phyloP scores from a whole-genome alignment of 2,329 filamentous ascomycete species.

The Incumbomyces lentus region DNA sequence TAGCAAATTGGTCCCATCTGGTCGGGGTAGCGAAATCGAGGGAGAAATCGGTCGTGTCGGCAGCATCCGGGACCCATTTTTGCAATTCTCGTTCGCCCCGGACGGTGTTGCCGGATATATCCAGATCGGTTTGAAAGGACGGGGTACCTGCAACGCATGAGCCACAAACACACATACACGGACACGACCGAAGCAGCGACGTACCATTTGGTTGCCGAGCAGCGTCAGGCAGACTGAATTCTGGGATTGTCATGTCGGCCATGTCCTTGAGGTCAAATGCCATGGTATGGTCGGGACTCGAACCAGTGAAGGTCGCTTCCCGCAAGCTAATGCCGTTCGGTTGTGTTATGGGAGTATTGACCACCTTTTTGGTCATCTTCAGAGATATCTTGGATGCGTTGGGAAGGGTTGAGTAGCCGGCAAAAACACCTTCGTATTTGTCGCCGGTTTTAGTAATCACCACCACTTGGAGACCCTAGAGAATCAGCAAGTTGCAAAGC shows the following conservation, averaged over 20 bases:
- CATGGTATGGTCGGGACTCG: slow-evolving; percentile 42
- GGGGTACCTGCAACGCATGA: slow-evolving; percentile 44
- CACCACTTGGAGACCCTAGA: slow-evolving; percentile 44
- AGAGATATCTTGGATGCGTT: slow-evolving; percentile 46
- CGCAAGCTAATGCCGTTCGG: slow-evolving; percentile 34
- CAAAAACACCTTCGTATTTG: slow-evolving; percentile 51
- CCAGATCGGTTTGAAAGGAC: slow-evolving; percentile 74
- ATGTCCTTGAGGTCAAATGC: slow-evolving; percentile 53
- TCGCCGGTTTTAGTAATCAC: slow-evolving; percentile 52
- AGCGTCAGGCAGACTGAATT: slow-evolving; percentile 44
- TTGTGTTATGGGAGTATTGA: slow-evolving; percentile 27
- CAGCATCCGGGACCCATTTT: slow-evolving; percentile 63
- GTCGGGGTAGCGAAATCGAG: slow-evolving; percentile 51
- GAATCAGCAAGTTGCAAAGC: slow-evolving; percentile 5
- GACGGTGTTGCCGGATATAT: slow-evolving; percentile 67
- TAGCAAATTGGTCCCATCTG: slow-evolving; percentile 88
- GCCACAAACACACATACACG: not conserved
- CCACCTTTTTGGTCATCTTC: slow-evolving; percentile 54
- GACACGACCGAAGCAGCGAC: slow-evolving; percentile 12
- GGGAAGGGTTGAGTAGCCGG: slow-evolving; percentile 43
- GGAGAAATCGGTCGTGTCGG: slow-evolving; percentile 56
- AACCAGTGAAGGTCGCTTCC: slow-evolving; percentile 32
- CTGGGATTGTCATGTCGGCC: slow-evolving; percentile 44
- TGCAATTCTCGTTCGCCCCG: slow-evolving; percentile 66
- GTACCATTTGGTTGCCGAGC: slow-evolving; percentile 50